phyloP scores from a whole-genome alignment of 2,329 filamentous ascomycete genomes.

The Blastomyces silverae region DNA sequence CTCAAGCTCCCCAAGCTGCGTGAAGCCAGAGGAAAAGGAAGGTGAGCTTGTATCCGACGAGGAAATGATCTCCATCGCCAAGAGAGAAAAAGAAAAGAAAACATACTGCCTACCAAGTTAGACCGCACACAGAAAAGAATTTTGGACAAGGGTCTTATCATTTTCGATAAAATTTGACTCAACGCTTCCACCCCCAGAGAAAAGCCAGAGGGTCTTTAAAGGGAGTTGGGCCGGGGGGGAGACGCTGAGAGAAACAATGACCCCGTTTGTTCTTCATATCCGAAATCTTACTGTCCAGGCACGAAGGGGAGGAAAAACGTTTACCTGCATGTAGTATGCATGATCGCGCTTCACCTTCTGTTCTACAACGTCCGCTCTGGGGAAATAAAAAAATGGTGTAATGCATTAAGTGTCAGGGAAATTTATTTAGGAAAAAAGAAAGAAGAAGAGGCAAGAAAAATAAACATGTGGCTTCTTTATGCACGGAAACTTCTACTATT shows the following conservation, averaged over 20 bases:
- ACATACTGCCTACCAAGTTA: too few species aligned
- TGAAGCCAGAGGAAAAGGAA: too few species aligned
- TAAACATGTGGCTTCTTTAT: neutral
- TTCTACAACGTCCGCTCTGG: neutral
- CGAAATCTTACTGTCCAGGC: neutral
- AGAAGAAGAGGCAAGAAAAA: neutral
- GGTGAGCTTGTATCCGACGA: too few species aligned
- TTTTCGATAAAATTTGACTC: neutral
- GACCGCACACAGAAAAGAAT: too few species aligned
- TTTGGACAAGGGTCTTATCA: too few species aligned
- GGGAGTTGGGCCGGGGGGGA: too few species aligned
- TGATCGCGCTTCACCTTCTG: neutral
- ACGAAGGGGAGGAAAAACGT: neutral
- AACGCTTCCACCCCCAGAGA: neutral
- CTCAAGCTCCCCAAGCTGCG: too few species aligned
- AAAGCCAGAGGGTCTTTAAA: neutral
- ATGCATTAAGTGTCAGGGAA: neutral
- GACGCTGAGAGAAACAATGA: neutral
- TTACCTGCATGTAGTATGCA: neutral
- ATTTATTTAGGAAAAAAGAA: neutral
- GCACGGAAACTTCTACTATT: neutral
- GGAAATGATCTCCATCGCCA: neutral
- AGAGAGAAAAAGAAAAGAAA: slow-evolving; percentile 4
- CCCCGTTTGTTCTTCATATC: neutral
- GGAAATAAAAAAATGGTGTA: neutral